These are phyloP conservation scores for Penicillium angulare DNA, from an alignment of 495 filamentous ascomycete genomes.

Conservation along the genomic window DNA sequence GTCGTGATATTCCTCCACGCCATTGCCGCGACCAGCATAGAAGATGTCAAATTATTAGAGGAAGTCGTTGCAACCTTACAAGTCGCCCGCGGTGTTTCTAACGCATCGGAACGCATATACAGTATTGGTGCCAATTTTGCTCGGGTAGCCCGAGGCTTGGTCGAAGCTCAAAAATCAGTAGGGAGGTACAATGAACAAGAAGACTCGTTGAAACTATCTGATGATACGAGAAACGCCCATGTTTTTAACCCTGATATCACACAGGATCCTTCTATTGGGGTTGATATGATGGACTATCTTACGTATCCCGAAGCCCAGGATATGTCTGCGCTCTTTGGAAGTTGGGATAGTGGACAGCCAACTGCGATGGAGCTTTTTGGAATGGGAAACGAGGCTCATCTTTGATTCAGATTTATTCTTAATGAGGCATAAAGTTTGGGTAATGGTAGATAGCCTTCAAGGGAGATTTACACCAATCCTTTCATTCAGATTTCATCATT, in stretches of 20 bases:
- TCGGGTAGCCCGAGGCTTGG: constrained; percentile 7
- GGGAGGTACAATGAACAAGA: background rate
- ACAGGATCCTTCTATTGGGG: constrained; percentile 1
- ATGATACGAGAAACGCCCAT: background rate
- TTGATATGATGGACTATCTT: constrained; percentile 13
- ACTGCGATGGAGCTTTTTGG: constrained; percentile 8
- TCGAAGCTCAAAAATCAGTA: background rate
- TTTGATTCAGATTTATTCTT: no score
- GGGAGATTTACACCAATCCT: no score
- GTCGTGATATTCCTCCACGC: constrained; percentile 27
- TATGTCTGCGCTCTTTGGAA: constrained; percentile 7
- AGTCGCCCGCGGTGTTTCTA: constrained; percentile 5
- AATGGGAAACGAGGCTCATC: no score
- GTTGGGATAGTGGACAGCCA: constrained; percentile 6
- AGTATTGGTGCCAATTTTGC: constrained; percentile 20
- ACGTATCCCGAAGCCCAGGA: constrained; percentile 9
- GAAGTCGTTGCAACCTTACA: constrained; percentile 18
- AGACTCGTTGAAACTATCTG: background rate
- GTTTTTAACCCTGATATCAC: background rate
- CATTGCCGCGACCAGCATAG: constrained; percentile 16
- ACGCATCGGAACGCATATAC: constrained; percentile 13
- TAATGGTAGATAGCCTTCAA: no score
- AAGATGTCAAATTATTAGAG: constrained; percentile 19
- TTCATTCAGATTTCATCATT: no score
- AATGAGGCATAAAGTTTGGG: no score